Evolutionary conservation across 352 stramenopile genomes (phyloP).

Genomic region (Phytopythium sindhum): DNA sequence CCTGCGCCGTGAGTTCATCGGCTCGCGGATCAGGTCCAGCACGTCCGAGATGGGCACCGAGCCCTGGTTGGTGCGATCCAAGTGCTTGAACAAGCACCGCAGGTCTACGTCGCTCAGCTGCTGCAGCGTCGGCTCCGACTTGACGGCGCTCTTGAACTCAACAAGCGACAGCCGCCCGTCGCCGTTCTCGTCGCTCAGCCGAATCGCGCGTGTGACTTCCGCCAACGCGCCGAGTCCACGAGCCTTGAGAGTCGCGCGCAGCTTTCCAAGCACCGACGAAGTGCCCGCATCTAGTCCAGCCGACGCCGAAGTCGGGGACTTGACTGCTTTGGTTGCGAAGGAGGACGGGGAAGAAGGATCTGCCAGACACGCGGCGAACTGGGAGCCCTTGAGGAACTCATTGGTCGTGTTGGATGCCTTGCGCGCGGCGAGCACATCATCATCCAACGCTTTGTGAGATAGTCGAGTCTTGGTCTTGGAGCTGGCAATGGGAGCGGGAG

Average conservation of each 20-base stretch:
- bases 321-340: slow-evolving; percentile 9
- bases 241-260: slow-evolving; percentile 40
- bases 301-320: not conserved
- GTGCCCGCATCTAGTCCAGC: slow-evolving; percentile 44
- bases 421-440: slow-evolving; percentile 34
- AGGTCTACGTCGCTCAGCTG: slow-evolving; percentile 67
- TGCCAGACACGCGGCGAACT: slow-evolving; percentile 61
- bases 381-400: slow-evolving; percentile 66
- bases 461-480: slow-evolving; percentile 5
- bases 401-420: slow-evolving; percentile 33
- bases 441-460: slow-evolving; percentile 6
- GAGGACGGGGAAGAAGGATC: slow-evolving; percentile 34
- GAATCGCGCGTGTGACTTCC: slow-evolving; percentile 60
- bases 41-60: slow-evolving; percentile 74
- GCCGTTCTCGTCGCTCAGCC: slow-evolving; percentile 64
- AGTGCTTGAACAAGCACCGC: slow-evolving; percentile 66
- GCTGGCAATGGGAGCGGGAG: slow-evolving; percentile 18
- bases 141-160: slow-evolving; percentile 76
- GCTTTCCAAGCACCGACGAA: slow-evolving; percentile 48
- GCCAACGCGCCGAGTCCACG: slow-evolving; percentile 65
- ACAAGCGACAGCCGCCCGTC: slow-evolving; percentile 59
- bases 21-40: slow-evolving; percentile 78
- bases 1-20: slow-evolving; percentile 66
- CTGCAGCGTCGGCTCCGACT: slow-evolving; percentile 30
- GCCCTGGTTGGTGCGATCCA: slow-evolving; percentile 76